Evolutionary conservation across 768 basidiomycete genomes (phyloP), one percentile per base, ranked within the genome.

Genomic region (Chlorophyllum brunneum): DNA sequence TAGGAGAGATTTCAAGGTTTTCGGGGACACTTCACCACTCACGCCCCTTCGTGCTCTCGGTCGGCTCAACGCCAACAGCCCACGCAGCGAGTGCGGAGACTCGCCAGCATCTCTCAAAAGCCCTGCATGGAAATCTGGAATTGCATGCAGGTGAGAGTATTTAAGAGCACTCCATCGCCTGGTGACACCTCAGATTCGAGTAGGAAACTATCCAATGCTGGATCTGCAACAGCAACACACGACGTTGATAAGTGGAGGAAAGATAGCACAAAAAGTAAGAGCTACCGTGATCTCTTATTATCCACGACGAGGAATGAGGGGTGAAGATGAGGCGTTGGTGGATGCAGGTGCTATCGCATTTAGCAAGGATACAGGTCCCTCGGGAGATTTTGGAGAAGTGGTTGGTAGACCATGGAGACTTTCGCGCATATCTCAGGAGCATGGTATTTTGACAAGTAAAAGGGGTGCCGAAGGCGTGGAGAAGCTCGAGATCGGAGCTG

Each of bases 1-100:
- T 84, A 26, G 70, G 73, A 33, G 65, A 79, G 44, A 67, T 84
- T 26, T 63, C 70, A 7, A 60, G 62, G 31, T 69, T 71, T 11
- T 61, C 69, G 10, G 63, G 67, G 33, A 62, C 56, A n/a, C 43
- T 53, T 4, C 52, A 63, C 34, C 66, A 74, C 48, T 68, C 71
- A 5, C 66, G 71, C 31, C 75, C 79, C 4, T 92, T 88, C 59
- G 77, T 89, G 1, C 69, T 94, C 30, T 86, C 87, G 2, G 84
- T 93, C 1, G 91, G 92, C 18, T 86, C 90, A n/a, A 93, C 92
- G 2, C 92, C 92, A 1, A 85, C 91, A 2, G 92, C 91, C 0
- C 88, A 92, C 62, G 85, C 86, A 8, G 88, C 86, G 10, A 81
- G 77, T 26, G 69, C 75, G 20, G 79, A 75, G 58, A 73, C 73